These are phyloP conservation scores for Aurantiochytrium sp. DNA, from an alignment of 108 stramenopile genomes.

Conservation along the genomic window DNA sequence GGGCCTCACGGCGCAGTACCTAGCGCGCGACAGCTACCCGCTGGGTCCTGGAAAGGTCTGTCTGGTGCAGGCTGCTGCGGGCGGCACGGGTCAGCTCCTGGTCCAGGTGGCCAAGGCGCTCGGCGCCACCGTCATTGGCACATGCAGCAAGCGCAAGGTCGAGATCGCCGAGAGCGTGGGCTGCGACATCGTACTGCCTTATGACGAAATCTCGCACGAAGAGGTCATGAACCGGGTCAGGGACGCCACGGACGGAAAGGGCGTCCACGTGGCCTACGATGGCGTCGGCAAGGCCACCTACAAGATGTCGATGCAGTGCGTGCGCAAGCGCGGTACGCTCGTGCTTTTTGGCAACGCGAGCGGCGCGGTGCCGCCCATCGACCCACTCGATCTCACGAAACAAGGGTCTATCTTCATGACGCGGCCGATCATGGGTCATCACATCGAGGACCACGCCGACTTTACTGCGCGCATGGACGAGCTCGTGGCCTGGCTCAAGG, in stretches of 20 bases:
- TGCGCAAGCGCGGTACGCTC: constrained; percentile 71
- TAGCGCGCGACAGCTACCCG: background rate
- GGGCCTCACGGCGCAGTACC: constrained; percentile 57
- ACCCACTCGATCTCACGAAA: constrained; percentile 63
- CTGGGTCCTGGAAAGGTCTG: background rate
- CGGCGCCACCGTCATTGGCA: constrained; percentile 77
- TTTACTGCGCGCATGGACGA: constrained; percentile 62
- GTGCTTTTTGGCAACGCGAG: constrained; percentile 81
- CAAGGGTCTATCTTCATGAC: constrained; percentile 71
- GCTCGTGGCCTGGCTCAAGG: constrained; percentile 69
- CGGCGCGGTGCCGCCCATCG: constrained; percentile 76
- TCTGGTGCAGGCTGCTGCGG: constrained; percentile 42
- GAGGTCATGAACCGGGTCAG: constrained; percentile 64
- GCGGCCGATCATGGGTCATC: constrained; percentile 71
- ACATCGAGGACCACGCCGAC: constrained; percentile 64
- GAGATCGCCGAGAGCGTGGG: constrained; percentile 48
- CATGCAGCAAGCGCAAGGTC: constrained; percentile 63
- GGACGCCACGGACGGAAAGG: constrained; percentile 66
- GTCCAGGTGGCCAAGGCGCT: constrained; percentile 75
- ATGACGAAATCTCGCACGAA: constrained; percentile 72
- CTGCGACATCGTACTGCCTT: constrained; percentile 71
- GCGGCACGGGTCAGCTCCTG: constrained; percentile 78
- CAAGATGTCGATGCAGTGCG: constrained; percentile 68
- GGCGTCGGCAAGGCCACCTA: constrained; percentile 73
- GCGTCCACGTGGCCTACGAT: constrained; percentile 61